Evolutionary conservation across 768 basidiomycete species (phyloP).

Genomic region (Xerocomellus intermedius): DNA sequence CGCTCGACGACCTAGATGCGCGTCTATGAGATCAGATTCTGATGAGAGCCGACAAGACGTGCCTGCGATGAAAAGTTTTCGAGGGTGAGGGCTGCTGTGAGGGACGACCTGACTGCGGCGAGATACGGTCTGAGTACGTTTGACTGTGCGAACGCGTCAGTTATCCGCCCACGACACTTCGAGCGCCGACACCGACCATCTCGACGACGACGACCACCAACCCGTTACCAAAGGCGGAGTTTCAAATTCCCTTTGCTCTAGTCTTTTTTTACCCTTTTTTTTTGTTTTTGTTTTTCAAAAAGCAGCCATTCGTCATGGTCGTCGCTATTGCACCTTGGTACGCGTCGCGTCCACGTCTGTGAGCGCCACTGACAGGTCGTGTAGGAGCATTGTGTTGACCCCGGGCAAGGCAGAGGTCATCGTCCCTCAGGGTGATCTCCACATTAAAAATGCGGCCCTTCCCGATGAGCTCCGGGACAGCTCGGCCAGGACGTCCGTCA

Average conservation of each 20-base stretch:
- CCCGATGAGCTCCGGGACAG: constrained; percentile 68
- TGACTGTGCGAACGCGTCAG: constrained; percentile 53
- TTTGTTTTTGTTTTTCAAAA: constrained; percentile 7
- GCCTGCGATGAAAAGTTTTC: constrained; percentile 95
- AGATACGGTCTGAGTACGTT: constrained; percentile 96
- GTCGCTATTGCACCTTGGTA: constrained; percentile 69
- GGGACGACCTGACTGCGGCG: constrained; percentile 89
- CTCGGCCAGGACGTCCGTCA: constrained; percentile 61
- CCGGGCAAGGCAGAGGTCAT: constrained; percentile 59
- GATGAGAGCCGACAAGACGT: constrained; percentile 9
- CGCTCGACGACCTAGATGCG: constrained; percentile 80
- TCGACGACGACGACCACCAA: constrained; percentile 12
- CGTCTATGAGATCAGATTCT: constrained; percentile 1
- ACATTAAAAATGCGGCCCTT: constrained; percentile 80
- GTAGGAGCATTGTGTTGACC: constrained; percentile 60
- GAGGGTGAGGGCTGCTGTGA: constrained; percentile 95
- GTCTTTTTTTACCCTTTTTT: neutral
- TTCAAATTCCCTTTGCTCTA: constrained; percentile 25
- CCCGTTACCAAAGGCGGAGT: constrained; percentile 42
- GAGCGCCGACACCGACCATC: constrained; percentile 48
- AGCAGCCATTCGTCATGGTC: constrained; percentile 42
- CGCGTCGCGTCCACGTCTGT: constrained; percentile 18
- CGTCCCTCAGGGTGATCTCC: constrained; percentile 63
- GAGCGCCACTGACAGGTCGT: constrained; percentile 10
- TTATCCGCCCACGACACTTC: neutral